Conservation (phyloP, 2,329 filamentous ascomycete species). For the Penicillium sclerotigenum region DNA sequence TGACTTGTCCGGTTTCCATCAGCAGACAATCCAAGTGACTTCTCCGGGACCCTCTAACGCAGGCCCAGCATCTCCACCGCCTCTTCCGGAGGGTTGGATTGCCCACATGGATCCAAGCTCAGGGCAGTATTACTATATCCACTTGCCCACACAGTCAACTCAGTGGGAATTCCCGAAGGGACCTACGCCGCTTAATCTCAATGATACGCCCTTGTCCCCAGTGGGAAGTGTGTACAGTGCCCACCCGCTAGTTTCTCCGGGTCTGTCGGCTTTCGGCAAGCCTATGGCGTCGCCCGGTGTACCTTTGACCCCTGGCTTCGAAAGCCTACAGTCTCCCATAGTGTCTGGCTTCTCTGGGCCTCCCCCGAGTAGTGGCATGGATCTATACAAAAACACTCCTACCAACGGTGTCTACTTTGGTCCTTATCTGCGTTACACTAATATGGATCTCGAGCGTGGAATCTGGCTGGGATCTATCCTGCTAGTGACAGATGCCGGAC, state of each 20-base stretch:
- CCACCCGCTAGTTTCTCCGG: slow-evolving; percentile 68
- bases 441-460: slow-evolving; percentile 92
- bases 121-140: slow-evolving; percentile 98
- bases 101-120: slow-evolving; percentile 93
- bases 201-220: slow-evolving; percentile 78
- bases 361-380: slow-evolving; percentile 82
- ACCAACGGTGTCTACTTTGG: slow-evolving; percentile 98
- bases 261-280: slow-evolving; percentile 53
- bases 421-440: slow-evolving; percentile 90
- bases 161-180: slow-evolving; percentile 99
- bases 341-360: slow-evolving; percentile 77
- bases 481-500: slow-evolving; percentile 83
- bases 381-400: slow-evolving; percentile 88
- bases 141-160: slow-evolving; percentile 88
- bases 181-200: slow-evolving; percentile 81
- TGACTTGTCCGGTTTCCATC: slow-evolving; percentile 24
- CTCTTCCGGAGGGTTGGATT: slow-evolving; percentile 96
- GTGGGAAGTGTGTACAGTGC: slow-evolving; percentile 69
- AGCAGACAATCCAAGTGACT: slow-evolving; percentile 23
- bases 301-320: slow-evolving; percentile 77
- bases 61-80: slow-evolving; percentile 79
- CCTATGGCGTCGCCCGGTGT: slow-evolving; percentile 76
- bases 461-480: slow-evolving; percentile 92
- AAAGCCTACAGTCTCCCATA: slow-evolving; percentile 75
- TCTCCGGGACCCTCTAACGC: slow-evolving; percentile 44